Conservation (phyloP, 2,329 filamentous ascomycete species). For the Pseudogymnoascus sp. region DNA sequence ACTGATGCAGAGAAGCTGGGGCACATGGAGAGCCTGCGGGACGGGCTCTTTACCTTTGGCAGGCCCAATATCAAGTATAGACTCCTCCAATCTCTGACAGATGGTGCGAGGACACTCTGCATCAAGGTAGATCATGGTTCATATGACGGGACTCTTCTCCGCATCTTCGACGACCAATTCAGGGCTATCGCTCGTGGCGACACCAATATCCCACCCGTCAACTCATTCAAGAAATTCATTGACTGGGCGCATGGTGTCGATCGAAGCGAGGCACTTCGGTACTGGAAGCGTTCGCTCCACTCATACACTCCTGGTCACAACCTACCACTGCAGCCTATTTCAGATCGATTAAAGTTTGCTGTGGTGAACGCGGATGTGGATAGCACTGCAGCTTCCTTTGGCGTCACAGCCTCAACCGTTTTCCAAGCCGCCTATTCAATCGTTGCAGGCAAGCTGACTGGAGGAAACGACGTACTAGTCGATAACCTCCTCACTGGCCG, state of each 20-base stretch:
- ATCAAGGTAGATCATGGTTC: conserved; percentile 31
- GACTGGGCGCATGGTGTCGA: conserved; percentile 18
- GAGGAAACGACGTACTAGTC: conserved; percentile 22
- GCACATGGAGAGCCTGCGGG: conserved; percentile 23
- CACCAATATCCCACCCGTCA: conserved; percentile 11
- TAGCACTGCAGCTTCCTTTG: conserved; percentile 18
- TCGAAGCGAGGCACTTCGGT: conserved; percentile 18
- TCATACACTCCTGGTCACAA: conserved; percentile 9
- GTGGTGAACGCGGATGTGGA: conserved; percentile 18
- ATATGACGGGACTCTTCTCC: conserved; percentile 33
- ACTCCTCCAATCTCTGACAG: conserved; percentile 20
- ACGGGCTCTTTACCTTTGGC: conserved; percentile 26
- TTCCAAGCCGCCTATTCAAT: conserved; percentile 32
- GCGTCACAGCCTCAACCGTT: conserved; percentile 29
- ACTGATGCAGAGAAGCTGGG: conserved; percentile 21
- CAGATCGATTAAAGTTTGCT: not conserved
- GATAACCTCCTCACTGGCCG: conserved; percentile 34
- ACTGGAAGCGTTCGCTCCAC: conserved; percentile 17
- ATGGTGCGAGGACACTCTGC: conserved; percentile 23
- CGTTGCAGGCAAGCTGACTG: conserved; percentile 22
- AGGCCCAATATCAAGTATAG: conserved; percentile 31
- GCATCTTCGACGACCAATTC: conserved; percentile 32
- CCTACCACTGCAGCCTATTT: not conserved
- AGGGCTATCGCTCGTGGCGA: conserved; percentile 20
- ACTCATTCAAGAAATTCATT: conserved; percentile 25